Base-by-base conservation (phyloP, 73 alveolate genomes). In the Blepharisma japonicum region DNA sequence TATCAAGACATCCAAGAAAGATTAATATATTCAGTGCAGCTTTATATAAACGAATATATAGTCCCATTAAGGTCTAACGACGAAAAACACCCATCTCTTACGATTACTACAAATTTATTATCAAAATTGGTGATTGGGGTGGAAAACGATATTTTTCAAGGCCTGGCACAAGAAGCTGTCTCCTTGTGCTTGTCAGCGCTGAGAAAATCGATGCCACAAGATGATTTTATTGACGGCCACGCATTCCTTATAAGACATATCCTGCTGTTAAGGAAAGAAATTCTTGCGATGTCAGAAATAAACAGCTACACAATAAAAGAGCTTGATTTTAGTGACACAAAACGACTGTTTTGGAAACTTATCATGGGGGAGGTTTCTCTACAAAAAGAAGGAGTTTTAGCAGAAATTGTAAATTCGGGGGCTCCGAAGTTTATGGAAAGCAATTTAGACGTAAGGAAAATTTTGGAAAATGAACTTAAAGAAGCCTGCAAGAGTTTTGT, bases 141-240 rank as follows among this genome's bases (percentile, higher is more conserved):
- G 39, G 23, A 61, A 14, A 14, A 14, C 11, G 74, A 61, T 2
- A 61, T 61, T 61, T 61, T 61, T 61, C 47, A 61, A 14, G 23
- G 74, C 48, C 38, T 61, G 0, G 38, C 46, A 0, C n/a, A 11
- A 9, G 74, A 61, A 25, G 47, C 74, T 20, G 23, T 61, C 2
- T 2, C 5, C 23, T 2, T 25, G 11, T 61, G 74, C 5, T 8
- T 61, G 18, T 18, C 18, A 18, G 38, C 49, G 14, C 23, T 61
- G 47, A 61, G 5, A n/a, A 61, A 61, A n/a, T 61, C 74, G 3
- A 20, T 61, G 23, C n/a, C 14, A n/a, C 38, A 14, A 14, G 74
- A 61, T 8, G 74, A 61, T 61, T 61, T 61, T 61, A 61, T 18
- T 61, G 74, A 61, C 14, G 74, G n/a, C 46, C 74, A 61, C 23